Conservation (phyloP, 768 basidiomycete species). For the Albatrellus ellisii region DNA sequence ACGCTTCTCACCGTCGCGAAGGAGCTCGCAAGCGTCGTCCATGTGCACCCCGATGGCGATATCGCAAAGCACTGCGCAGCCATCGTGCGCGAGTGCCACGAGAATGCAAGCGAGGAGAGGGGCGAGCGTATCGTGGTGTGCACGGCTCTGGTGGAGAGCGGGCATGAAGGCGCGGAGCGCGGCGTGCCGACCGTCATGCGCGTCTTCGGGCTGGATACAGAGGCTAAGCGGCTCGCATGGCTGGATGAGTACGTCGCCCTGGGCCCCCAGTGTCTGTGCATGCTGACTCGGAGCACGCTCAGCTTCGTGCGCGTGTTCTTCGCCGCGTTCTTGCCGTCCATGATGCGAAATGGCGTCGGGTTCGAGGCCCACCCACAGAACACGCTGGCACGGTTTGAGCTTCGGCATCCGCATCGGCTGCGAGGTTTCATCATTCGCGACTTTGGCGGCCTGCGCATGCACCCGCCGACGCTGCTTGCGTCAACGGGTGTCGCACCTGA, state of each 20-base stretch:
- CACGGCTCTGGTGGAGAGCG: slow-evolving; percentile 41
- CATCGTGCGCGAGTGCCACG: slow-evolving; percentile 35
- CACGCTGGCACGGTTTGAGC: slow-evolving; percentile 39
- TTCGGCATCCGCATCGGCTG: slow-evolving; percentile 30
- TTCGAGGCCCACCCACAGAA: slow-evolving; percentile 53
- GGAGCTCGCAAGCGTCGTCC: slow-evolving; percentile 41
- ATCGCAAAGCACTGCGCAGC: slow-evolving; percentile 41
- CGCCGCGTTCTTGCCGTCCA: slow-evolving; percentile 40
- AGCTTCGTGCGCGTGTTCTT: slow-evolving; percentile 39
- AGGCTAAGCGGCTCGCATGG: slow-evolving; percentile 36
- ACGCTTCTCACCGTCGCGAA: slow-evolving; percentile 39
- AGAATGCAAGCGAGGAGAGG: slow-evolving; percentile 27
- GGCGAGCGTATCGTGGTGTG: slow-evolving; percentile 43
- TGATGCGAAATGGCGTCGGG: slow-evolving; percentile 40
- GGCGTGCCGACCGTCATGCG: slow-evolving; percentile 35
- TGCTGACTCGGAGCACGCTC: slow-evolving; percentile 1
- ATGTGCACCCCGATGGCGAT: slow-evolving; percentile 32
- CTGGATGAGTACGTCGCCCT: slow-evolving; percentile 29
- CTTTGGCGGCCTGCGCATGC: slow-evolving; percentile 42
- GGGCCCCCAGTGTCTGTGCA: background rate
- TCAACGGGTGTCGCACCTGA: slow-evolving; percentile 39
- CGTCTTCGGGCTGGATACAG: slow-evolving; percentile 36
- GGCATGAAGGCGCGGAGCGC: slow-evolving; percentile 33
- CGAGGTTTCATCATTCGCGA: slow-evolving; percentile 45
- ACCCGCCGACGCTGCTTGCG: slow-evolving; percentile 33